Evolutionary conservation across 2,329 filamentous ascomycete genomes (phyloP), one percentile per base, ranked within the genome.

Genomic region (Aspergillus felis): DNA sequence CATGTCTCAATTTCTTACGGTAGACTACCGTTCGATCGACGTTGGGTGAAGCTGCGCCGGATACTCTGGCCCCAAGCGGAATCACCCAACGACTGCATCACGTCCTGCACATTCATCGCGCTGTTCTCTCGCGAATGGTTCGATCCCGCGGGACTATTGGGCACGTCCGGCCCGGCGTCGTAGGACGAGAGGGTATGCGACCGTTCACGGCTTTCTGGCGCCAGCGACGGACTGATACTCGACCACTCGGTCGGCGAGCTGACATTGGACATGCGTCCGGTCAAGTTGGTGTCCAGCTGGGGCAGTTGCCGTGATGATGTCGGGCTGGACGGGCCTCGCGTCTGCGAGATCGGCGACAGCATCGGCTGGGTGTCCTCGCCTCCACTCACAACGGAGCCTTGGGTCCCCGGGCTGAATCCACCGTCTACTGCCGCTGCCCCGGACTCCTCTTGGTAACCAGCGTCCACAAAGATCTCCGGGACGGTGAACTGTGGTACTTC

Each of bases 41-140:
- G 81, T 67, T 80, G 83, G 54, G 92, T 96, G 65, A 94, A 91
- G 76, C 91, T 96, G 61, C 91, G 84, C 62, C 92, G 83, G 63
- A 97, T 92, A 79, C 90, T 96, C 76, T 96, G 91, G 53, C 93
- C 90, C 93, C 93, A 97, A 17, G 90, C 88, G 20, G 91, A 94
- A 68, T 93, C 90, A 68, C 94, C 91, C 55, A 97, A 82, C 70
- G 94, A 89, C 64, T 92, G 87, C 72, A 92, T 85, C 64, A 95
- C 89, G 67, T 92, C 88, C 50, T 87, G 84, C 51, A 88, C 87
- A 68, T 86, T 91, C 57, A 92, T 87, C 4, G 82, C 81, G 72
- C 88, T 92, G 55, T 83, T 85, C 25, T 86, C 83, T 47, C 87
- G 78, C 65, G 84, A 69, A 81, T 84, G 65, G 74, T 75, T 54